Conservation (phyloP, 2,329 filamentous ascomycete genomes). For the Hymenotorrendiella dingleyae region DNA sequence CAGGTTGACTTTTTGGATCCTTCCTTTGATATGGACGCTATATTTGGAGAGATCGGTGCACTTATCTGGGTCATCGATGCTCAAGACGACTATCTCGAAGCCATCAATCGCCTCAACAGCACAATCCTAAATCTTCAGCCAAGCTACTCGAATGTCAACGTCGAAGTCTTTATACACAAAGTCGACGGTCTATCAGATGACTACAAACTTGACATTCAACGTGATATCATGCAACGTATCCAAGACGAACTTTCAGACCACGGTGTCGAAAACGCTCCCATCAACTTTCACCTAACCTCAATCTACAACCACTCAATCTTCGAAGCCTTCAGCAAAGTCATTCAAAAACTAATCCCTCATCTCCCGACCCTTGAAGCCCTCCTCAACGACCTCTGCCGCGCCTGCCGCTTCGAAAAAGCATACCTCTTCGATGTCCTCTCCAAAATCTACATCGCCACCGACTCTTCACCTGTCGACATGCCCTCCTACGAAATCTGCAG, state of each 20-base stretch:
- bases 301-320: constrained; percentile 99
- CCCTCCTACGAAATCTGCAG: constrained; percentile 97
- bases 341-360: constrained; percentile 93
- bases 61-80: constrained; percentile 98
- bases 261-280: constrained; percentile 86
- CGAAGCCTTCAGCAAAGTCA: constrained; percentile 96
- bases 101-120: constrained; percentile 76
- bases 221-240: constrained; percentile 93
- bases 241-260: constrained; percentile 93
- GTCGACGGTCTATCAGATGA: constrained; percentile 96
- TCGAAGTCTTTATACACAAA: constrained; percentile 99
- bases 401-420: constrained; percentile 93
- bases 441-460: constrained; percentile 98
- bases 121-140: constrained; percentile 87
- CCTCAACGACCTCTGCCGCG: constrained; percentile 88
- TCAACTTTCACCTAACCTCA: constrained; percentile 92
- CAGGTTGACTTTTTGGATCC: constrained; percentile 90
- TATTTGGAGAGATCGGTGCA: constrained; percentile 90
- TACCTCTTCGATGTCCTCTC: constrained; percentile 97
- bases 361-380: constrained; percentile 88
- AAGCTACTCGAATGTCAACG: constrained; percentile 86
- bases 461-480: constrained; percentile 89
- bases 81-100: constrained; percentile 94
- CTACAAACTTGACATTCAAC: constrained; percentile 91
- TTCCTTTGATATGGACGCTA: constrained; percentile 83